Base-by-base conservation (phyloP, 495 filamentous ascomycete species). In the Tuber borchii region DNA sequence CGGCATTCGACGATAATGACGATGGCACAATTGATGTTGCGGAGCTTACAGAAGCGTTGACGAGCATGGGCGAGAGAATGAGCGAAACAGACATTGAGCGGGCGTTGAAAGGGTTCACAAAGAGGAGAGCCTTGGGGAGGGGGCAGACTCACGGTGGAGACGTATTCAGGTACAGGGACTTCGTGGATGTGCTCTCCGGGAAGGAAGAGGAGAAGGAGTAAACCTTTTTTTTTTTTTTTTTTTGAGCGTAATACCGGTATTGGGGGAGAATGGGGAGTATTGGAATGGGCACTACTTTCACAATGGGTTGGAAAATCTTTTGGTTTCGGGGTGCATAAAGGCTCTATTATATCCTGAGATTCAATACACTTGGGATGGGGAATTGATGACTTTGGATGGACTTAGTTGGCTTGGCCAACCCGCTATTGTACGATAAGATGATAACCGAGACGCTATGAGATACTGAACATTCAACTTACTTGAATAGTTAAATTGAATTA, bases 1-100 rank as follows among this genome's bases (percentile, higher is more conserved):
- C 92, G 16, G 96, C 96, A 0, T 99, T 99, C 79, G 95, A 99
- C 80, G 92, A 96, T 77, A 93, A 96, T 78, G 95, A 99, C 83
- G 93, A 92, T 80, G 95, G 96, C 12, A 93, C 97, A 83, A 89
- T 98, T 44, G 93, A 97, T 81, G 86, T 95, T 26, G 87, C 84
- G 2, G 95, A 97, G 83, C 85, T 99, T 70, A 88, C 91, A 48
- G 92, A 95, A 78, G 93, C 95, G 4, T 83, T 99, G 70, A 81
- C 97, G 70, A 88, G 94, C 78, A 97, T 94, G 10, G 88, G 94
- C 90, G 86, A 83, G 68, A 83, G 87, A 7, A 84, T 97, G 83
- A 92, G 89, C 1, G 90, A 91, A 71, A 83, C 87, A 72, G 93
- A 98, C 81, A 88, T 98, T 22, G 93, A 97, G 80, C 90, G 89